Evolutionary conservation across 2,329 filamentous ascomycete species (phyloP), one percentile per base, ranked within the genome.

Genomic region (Diaporthe citri): DNA sequence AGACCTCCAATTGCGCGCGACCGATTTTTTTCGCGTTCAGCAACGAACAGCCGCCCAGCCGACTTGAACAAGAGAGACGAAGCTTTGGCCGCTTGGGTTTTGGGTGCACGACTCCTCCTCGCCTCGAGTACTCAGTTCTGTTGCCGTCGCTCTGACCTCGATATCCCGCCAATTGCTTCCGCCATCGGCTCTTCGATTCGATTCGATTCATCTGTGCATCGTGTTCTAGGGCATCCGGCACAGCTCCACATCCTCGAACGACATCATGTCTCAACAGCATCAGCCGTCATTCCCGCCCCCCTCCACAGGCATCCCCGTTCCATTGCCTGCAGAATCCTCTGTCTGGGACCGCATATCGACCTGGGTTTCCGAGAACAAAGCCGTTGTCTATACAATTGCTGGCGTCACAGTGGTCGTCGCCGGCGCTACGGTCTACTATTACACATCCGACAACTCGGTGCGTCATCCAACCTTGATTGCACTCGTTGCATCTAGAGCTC

Each of bases 301-400:
- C 85, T 85, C 88, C 80, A 84, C 85, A 73, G 83, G 84, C 77
- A 83, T 82, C 76, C 83, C 86, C 74, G 82, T 91, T 71, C 86
- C 87, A 56, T 83, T 91, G 79, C 85, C 90, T 74, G 83, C 87
- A 78, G 90, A 93, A 76, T 90, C 93, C 75, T 93, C 94, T 62
- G 86, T 97, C 73, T 98, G 95, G 95, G 95, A 98, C 84, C 93
- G 96, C 81, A 88, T 98, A 85, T 93, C 95, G 78, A 93, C 88
- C 82, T 99, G 97, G 96, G 95, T 94, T 20, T 94, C 95, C 3
- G 96, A 98, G 84, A 96, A 99, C 87, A 98, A 98, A 88, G 94
- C 95, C 64, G 90, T 96, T 72, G 96, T 97, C 77, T 99, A 98
- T 86, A 98, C 97, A 79, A 95, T 98, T 85, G 97, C 96, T 73